These are phyloP conservation scores for Cyberlindnera veronae DNA, from an alignment of 805 yeast species.

Conservation along the genomic window DNA sequence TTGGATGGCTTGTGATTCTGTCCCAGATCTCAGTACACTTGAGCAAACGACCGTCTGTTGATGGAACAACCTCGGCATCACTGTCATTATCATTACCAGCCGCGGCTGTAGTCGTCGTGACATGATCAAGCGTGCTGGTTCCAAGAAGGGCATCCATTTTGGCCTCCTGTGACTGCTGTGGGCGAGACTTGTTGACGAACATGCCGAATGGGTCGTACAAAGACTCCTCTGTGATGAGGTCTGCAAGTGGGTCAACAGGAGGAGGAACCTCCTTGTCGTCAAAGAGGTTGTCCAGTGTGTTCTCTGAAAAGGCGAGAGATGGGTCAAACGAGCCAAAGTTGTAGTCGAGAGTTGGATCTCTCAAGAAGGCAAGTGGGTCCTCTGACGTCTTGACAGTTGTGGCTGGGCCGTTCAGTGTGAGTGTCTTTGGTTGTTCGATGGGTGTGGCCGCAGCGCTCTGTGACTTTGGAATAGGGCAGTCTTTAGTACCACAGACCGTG, in stretches of 20 bases:
- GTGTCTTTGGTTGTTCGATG: neutral
- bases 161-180: neutral
- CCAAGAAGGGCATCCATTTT: constrained; percentile 6
- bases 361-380: constrained; percentile 48
- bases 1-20: constrained; percentile 89
- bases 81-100: constrained; percentile 8
- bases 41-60: constrained; percentile 55
- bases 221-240: constrained; percentile 53
- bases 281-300: constrained; percentile 9
- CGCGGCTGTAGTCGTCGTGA: constrained; percentile 1
- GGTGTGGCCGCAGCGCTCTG: constrained; percentile 13
- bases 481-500: constrained; percentile 79
- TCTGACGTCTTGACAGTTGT: constrained; percentile 4
- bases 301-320: constrained; percentile 43
- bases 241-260: constrained; percentile 40
- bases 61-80: constrained; percentile 57
- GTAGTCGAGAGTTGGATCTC: constrained; percentile 26
- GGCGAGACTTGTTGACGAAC: constrained; percentile 7
- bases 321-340: constrained; percentile 44
- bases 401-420: constrained; percentile 1
- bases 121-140: neutral
- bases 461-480: constrained; percentile 58
- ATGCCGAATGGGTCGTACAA: constrained; percentile 49
- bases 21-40: constrained; percentile 96
- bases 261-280: constrained; percentile 10